phyloP scores from a whole-genome alignment of 192 early-diverging fungal genomes.

The Rhizoclosmatium globosum region DNA sequence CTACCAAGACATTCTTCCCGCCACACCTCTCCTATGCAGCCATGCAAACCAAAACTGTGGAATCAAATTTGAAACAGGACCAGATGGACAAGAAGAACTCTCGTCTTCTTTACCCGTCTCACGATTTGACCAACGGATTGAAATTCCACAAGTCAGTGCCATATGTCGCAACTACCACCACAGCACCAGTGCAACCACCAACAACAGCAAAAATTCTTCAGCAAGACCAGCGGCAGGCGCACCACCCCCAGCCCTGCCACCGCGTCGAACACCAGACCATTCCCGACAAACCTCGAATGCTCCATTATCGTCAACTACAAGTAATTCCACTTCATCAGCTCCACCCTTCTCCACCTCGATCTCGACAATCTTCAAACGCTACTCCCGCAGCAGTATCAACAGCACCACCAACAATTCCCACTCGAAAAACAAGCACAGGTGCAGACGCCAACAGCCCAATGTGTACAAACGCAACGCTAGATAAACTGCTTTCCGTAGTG shows the following conservation, averaged over 20 bases:
- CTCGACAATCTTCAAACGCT: background rate
- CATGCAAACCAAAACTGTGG: slow-evolving; percentile 1
- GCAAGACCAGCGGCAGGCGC: background rate
- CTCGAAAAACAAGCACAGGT: background rate
- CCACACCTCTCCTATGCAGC: background rate
- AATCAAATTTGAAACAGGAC: slow-evolving; percentile 25
- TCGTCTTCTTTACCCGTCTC: slow-evolving; percentile 3
- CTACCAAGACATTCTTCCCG: slow-evolving; percentile 8
- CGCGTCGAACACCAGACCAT: background rate
- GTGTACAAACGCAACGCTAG: background rate
- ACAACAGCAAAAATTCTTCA: background rate
- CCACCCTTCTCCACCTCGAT: slow-evolving; percentile 30
- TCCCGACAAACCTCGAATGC: background rate
- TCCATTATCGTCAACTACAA: background rate
- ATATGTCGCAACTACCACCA: background rate
- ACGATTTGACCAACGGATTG: background rate
- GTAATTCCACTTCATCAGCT: background rate
- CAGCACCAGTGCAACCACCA: background rate
- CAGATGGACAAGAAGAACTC: slow-evolving; percentile 5
- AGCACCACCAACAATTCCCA: background rate
- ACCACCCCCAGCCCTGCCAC: slow-evolving; percentile 15
- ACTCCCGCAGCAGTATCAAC: background rate
- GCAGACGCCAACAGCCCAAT: slow-evolving; percentile 10
- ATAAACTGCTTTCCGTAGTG: slow-evolving; percentile 12
- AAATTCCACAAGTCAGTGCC: slow-evolving; percentile 15